These are phyloP conservation scores for Sporothrix inflata DNA, from an alignment of 2,329 filamentous ascomycete species.

Conservation along the genomic window DNA sequence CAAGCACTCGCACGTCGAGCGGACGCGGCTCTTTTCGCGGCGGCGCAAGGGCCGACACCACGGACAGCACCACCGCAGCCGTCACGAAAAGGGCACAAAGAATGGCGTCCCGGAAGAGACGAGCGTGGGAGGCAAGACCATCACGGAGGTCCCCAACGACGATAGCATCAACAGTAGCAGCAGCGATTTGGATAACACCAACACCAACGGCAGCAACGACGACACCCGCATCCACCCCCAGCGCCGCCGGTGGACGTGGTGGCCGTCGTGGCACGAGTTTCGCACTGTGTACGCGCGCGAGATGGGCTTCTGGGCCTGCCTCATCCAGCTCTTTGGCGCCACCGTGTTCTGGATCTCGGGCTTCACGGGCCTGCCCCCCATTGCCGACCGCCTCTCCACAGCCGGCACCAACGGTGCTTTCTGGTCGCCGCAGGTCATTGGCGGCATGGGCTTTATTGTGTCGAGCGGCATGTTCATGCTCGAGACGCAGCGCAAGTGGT, in stretches of 20 bases:
- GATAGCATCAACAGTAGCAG: conserved; percentile 5
- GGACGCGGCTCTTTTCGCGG: conserved; percentile 16
- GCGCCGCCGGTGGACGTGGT: conserved; percentile 59
- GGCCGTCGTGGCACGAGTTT: conserved; percentile 60
- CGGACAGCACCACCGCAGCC: conserved; percentile 4
- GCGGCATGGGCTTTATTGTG: conserved; percentile 64
- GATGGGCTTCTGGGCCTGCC: conserved; percentile 64
- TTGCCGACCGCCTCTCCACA: conserved; percentile 53
- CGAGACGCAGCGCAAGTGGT: conserved; percentile 68
- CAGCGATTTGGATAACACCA: not conserved
- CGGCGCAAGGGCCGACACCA: not conserved
- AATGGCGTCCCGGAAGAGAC: not conserved
- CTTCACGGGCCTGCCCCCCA: conserved; percentile 61
- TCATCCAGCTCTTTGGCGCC: conserved; percentile 60
- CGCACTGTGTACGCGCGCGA: conserved; percentile 63
- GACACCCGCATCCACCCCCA: conserved; percentile 15
- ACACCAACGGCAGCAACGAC: not conserved
- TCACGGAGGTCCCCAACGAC: not conserved
- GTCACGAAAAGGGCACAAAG: not conserved
- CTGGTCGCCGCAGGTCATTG: conserved; percentile 66
- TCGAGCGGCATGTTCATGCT: conserved; percentile 64
- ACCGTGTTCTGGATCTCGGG: conserved; percentile 68
- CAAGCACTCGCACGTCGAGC: conserved; percentile 28
- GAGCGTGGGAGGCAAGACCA: not conserved
- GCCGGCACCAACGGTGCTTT: conserved; percentile 57